phyloP scores from a whole-genome alignment of 2,329 filamentous ascomycete species.

The Arthrobotrys sinensis region DNA sequence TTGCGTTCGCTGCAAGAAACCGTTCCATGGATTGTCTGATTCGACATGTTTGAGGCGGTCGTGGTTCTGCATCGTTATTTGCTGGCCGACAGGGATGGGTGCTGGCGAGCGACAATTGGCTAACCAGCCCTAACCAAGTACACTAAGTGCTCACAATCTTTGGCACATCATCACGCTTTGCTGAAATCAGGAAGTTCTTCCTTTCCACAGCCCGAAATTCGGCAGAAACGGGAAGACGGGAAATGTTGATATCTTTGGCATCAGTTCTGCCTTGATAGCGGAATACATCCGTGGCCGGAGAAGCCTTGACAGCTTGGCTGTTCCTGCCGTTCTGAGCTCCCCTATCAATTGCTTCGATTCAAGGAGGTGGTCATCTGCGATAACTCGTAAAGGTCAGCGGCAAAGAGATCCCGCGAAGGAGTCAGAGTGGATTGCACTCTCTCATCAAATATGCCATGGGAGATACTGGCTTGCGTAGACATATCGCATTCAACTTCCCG shows the following conservation, averaged over 20 bases:
- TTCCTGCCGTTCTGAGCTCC: neutral
- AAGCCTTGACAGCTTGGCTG: neutral
- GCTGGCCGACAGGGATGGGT: slow-evolving; percentile 58
- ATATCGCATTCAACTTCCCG: neutral
- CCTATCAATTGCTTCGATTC: neutral
- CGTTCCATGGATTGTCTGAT: slow-evolving; percentile 47
- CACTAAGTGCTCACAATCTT: neutral
- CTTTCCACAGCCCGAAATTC: slow-evolving; percentile 21
- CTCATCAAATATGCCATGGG: neutral
- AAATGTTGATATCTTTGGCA: slow-evolving; percentile 28
- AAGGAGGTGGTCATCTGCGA: slow-evolving; percentile 7
- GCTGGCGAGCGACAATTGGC: slow-evolving; percentile 59
- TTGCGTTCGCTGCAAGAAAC: slow-evolving; percentile 36
- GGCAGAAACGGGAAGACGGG: slow-evolving; percentile 30
- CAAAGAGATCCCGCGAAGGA: slow-evolving; percentile 14
- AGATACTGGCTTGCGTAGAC: neutral
- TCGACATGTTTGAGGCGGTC: slow-evolving; percentile 50
- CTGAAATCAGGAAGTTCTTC: slow-evolving; percentile 39
- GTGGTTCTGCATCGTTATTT: slow-evolving; percentile 60
- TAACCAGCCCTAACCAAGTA: neutral
- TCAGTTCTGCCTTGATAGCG: slow-evolving; percentile 26
- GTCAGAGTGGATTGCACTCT: neutral
- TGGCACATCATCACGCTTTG: slow-evolving; percentile 22
- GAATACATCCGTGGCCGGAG: neutral
- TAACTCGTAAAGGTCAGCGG: neutral